Evolutionary conservation across 371 early-diverging fungal species (phyloP).

Genomic region (Rozella allomycis): DNA sequence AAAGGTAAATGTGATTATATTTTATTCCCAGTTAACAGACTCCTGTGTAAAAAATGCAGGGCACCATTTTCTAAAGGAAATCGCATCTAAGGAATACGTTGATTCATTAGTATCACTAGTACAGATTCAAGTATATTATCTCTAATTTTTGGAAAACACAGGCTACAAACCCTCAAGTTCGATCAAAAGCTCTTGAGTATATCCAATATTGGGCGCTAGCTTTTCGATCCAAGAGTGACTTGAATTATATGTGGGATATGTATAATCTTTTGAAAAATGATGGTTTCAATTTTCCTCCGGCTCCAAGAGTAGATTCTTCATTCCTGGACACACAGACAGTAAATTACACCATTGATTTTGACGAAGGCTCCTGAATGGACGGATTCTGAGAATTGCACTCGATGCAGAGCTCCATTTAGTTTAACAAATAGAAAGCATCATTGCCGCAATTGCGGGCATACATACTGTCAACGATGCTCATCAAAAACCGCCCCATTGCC

Average conservation of each 20-base stretch:
- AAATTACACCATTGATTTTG: constrained; percentile 3
- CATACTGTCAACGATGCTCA: constrained; percentile 75
- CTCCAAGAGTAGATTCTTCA: constrained; percentile 10
- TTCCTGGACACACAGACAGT: constrained; percentile 53
- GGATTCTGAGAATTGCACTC: constrained; percentile 69
- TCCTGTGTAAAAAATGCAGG: constrained; percentile 86
- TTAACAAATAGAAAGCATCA: constrained; percentile 88
- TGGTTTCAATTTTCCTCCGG: constrained; percentile 5
- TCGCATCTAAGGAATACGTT: constrained; percentile 68
- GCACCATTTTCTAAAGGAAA: constrained; percentile 50
- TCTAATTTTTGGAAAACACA: background rate
- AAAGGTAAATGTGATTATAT: constrained; percentile 19
- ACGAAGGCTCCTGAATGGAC: constrained; percentile 80
- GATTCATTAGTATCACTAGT: constrained; percentile 46
- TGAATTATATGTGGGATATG: constrained; percentile 46
- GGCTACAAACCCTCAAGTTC: constrained; percentile 42
- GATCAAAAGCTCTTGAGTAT: constrained; percentile 38
- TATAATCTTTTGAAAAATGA: constrained; percentile 49
- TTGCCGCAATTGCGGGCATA: constrained; percentile 82
- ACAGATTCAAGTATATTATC: constrained; percentile 30
- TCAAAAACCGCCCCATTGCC: constrained; percentile 56
- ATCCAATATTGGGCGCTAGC: constrained; percentile 74
- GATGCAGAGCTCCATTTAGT: constrained; percentile 72
- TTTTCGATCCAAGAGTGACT: constrained; percentile 43
- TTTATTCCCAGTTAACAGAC: constrained; percentile 41